Base-by-base conservation (phyloP, 352 stramenopile species). In the Globisporangium paroecandrum region DNA sequence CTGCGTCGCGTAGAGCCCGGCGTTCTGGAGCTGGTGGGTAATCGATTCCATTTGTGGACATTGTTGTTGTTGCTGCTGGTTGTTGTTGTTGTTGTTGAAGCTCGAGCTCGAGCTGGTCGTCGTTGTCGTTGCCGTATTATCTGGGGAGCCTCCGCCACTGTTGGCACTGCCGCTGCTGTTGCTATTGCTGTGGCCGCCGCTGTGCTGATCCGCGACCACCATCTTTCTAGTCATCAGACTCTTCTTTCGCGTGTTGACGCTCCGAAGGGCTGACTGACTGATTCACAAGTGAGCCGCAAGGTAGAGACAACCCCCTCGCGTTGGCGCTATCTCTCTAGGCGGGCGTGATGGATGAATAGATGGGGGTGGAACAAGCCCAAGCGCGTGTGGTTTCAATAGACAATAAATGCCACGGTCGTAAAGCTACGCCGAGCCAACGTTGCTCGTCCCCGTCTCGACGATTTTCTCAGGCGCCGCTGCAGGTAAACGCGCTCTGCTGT, bases 11-110 rank as follows among this genome's bases (percentile, higher is more conserved):
- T 46, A 46, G 29, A 60, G 55, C 29, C 55, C 55, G 18, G 55
- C 55, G 55, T 60, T 36, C 55, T 60, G 55, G 18, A 60, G 29
- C 29, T 60, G 29, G 55, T 60, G 55, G 18, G 55, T 60, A 41
- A 60, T 60, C 55, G 55, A 60, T 18, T 60, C 55, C 55, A 60
- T 27, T 20, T 60, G 55, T 10, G 22, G 5, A 29, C 55, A 60
- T 34, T n/a, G n/a, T n/a, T n/a, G n/a, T n/a, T n/a, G n/a, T n/a
- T n/a, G n/a, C n/a, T 60, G 55, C 27, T 59, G 54, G 27, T 47
- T n/a, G 27, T 59, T 24, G 66, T 43, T 59, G 54, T 1, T 46
- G 8, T 29, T 15, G 29, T 20, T 47, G 55, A n/a, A 7, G 5
- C 41, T 47, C 41, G 41, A 47, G 15, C 41, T 47, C 0, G 38